Evolutionary conservation across 345 rosid genomes (phyloP).

Genomic region (Draba incana): DNA sequence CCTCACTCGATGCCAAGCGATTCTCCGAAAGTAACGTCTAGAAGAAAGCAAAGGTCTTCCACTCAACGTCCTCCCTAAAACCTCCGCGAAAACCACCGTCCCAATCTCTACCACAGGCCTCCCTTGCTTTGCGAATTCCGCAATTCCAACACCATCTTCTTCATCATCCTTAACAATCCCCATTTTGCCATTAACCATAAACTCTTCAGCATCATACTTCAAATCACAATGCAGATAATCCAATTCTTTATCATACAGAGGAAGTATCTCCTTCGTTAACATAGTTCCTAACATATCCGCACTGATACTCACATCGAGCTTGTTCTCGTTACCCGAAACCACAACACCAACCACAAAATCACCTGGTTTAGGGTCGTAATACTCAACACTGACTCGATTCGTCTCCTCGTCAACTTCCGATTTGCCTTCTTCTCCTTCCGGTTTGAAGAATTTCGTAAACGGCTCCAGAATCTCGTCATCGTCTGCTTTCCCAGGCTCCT

Average conservation of each 20-base stretch:
- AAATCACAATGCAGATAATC: slow-evolving; percentile 74
- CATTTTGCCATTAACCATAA: slow-evolving; percentile 72
- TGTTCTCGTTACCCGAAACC: slow-evolving; percentile 94
- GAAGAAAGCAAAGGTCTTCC: slow-evolving; percentile 91
- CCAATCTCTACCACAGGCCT: slow-evolving; percentile 86
- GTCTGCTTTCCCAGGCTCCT: slow-evolving; percentile 37
- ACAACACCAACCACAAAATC: slow-evolving; percentile 94
- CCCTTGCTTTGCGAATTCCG: slow-evolving; percentile 45
- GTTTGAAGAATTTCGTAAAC: slow-evolving; percentile 78
- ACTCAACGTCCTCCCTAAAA: slow-evolving; percentile 88
- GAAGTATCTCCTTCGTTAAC: slow-evolving; percentile 93
- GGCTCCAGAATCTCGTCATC: slow-evolving; percentile 76
- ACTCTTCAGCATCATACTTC: slow-evolving; percentile 54
- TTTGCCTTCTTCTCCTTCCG: slow-evolving; percentile 44
- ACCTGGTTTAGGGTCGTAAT: slow-evolving; percentile 79
- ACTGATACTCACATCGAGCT: slow-evolving; percentile 83
- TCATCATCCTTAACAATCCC: slow-evolving; percentile 77
- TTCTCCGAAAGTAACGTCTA: slow-evolving; percentile 62
- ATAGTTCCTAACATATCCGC: slow-evolving; percentile 93
- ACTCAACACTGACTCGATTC: slow-evolving; percentile 60
- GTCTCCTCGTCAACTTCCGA: slow-evolving; percentile 36
- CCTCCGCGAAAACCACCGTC: slow-evolving; percentile 83
- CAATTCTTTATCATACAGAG: slow-evolving; percentile 72
- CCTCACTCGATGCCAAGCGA: slow-evolving; percentile 98
- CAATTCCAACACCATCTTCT: slow-evolving; percentile 50